These are phyloP conservation scores for Pterulicium gracile DNA, from an alignment of 1,284 basidiomycete genomes.

Conservation along the genomic window DNA sequence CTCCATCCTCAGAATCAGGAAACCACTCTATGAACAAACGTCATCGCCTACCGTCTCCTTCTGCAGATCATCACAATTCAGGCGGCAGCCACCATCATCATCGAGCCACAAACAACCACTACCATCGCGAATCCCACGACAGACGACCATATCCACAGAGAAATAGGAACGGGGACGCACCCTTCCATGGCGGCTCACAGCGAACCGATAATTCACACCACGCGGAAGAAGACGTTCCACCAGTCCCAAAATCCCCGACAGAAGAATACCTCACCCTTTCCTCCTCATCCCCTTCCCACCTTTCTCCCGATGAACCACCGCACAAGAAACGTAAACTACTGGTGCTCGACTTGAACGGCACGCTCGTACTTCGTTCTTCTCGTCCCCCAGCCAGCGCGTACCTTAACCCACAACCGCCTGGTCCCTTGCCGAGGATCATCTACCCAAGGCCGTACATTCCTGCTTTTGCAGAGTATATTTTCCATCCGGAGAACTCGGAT, in stretches of 20 bases:
- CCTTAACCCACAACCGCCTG: slow-evolving; percentile 10
- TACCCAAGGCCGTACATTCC: slow-evolving; percentile 61
- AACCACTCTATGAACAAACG: background rate
- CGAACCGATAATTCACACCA: too few relatives aligned
- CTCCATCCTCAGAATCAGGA: background rate
- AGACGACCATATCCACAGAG: too few relatives aligned
- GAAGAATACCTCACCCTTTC: too few relatives aligned
- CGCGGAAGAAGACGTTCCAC: too few relatives aligned
- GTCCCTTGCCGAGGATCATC: slow-evolving; percentile 20
- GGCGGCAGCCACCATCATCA: background rate
- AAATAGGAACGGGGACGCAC: too few relatives aligned
- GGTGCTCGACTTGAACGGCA: slow-evolving; percentile 77
- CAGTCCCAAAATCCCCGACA: too few relatives aligned
- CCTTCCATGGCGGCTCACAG: too few relatives aligned
- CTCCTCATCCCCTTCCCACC: background rate
- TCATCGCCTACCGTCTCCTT: background rate
- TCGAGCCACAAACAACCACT: background rate
- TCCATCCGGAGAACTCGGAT: slow-evolving; percentile 37
- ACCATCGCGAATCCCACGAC: background rate
- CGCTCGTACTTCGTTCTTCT: slow-evolving; percentile 58
- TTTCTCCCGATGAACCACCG: too few relatives aligned
- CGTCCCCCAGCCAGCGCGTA: slow-evolving; percentile 13
- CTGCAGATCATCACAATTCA: background rate
- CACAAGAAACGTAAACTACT: slow-evolving; percentile 73
- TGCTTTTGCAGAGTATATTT: slow-evolving; percentile 54